phyloP scores from a whole-genome alignment of 768 basidiomycete species.

The Trametes coccinea region DNA sequence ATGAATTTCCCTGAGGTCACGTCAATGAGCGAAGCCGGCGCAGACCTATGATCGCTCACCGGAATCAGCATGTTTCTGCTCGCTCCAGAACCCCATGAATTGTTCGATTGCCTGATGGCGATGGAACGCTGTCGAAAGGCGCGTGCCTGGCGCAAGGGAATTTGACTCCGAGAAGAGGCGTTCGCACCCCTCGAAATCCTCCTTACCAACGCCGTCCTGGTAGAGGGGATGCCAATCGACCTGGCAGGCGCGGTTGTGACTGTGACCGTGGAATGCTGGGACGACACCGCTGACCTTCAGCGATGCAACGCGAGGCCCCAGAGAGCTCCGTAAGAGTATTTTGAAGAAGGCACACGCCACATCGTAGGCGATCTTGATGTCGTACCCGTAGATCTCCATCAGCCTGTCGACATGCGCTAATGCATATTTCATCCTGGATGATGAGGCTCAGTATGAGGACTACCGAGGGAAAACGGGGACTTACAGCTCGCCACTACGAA shows the following conservation, averaged over 20 bases:
- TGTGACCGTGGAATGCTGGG: slow-evolving; percentile 33
- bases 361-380: slow-evolving; percentile 28
- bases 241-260: slow-evolving; percentile 33
- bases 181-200: slow-evolving; percentile 32
- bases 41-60: slow-evolving; percentile 19
- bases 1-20: slow-evolving; percentile 7
- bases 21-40: neutral
- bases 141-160: slow-evolving; percentile 23
- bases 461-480: neutral
- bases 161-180: slow-evolving; percentile 33
- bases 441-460: neutral
- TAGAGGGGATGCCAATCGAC: slow-evolving; percentile 32
- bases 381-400: slow-evolving; percentile 21
- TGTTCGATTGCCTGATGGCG: slow-evolving; percentile 30
- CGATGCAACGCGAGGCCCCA: slow-evolving; percentile 14
- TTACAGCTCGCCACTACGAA: slow-evolving; percentile 31
- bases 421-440: slow-evolving; percentile 26
- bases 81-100: slow-evolving; percentile 26
- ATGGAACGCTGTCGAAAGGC: slow-evolving; percentile 30
- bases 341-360: slow-evolving; percentile 29
- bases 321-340: slow-evolving; percentile 19
- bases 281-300: slow-evolving; percentile 21
- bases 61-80: slow-evolving; percentile 24
- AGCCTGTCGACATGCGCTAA: slow-evolving; percentile 23
- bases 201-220: slow-evolving; percentile 27